phyloP scores from a whole-genome alignment of 2,329 filamentous ascomycete species.

The Amauroascus niger region DNA sequence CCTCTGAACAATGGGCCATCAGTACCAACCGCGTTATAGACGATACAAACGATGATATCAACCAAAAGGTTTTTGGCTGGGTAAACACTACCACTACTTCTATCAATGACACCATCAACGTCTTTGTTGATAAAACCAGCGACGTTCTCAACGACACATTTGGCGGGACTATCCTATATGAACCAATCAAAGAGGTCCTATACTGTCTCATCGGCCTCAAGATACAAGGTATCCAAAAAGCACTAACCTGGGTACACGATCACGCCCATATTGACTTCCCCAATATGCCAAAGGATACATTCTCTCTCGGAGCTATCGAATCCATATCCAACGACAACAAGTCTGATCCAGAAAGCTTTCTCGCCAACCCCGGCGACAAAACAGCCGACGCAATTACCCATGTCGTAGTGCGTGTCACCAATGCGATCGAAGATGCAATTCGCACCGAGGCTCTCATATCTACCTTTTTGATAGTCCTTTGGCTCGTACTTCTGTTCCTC shows the following conservation, averaged over 20 bases:
- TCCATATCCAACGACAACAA: conserved; percentile 44
- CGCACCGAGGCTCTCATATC: conserved; percentile 73
- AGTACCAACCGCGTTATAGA: conserved; percentile 65
- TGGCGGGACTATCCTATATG: conserved; percentile 67
- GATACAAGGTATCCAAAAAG: conserved; percentile 71
- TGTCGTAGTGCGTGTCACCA: conserved; percentile 60
- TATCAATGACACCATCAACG: conserved; percentile 75
- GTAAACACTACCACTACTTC: conserved; percentile 73
- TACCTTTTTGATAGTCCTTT: conserved; percentile 61
- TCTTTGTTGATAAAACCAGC: conserved; percentile 68
- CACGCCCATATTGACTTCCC: conserved; percentile 77
- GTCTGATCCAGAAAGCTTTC: conserved; percentile 55
- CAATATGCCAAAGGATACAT: conserved; percentile 65
- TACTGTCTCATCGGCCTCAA: conserved; percentile 84
- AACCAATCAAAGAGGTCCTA: conserved; percentile 68
- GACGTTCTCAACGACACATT: conserved; percentile 66
- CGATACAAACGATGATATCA: conserved; percentile 60
- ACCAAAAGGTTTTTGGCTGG: conserved; percentile 75
- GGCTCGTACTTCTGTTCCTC: conserved; percentile 64
- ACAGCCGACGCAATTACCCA: conserved; percentile 73
- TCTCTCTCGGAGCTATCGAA: conserved; percentile 64
- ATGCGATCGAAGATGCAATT: conserved; percentile 58
- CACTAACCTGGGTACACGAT: conserved; percentile 86
- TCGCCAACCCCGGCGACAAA: conserved; percentile 62
- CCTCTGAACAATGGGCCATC: conserved; percentile 65